phyloP scores from a whole-genome alignment of 257 asterid genomes.

The Cruciata laevipes region DNA sequence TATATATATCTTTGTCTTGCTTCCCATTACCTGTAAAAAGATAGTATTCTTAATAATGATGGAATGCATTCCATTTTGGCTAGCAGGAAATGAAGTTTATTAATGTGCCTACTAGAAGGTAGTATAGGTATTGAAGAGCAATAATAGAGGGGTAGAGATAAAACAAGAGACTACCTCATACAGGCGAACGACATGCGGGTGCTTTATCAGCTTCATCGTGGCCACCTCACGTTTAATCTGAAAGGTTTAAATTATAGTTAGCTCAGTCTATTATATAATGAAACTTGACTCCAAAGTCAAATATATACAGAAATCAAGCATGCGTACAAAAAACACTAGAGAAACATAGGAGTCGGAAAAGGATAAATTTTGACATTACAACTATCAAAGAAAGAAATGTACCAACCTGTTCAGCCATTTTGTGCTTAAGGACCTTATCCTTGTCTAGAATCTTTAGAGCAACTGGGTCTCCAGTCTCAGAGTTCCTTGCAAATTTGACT shows the following conservation, averaged over 20 bases:
- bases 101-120: background rate
- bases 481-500: slow-evolving; percentile 79
- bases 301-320: background rate
- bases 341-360: background rate
- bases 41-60: background rate
- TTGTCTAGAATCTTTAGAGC: slow-evolving; percentile 88
- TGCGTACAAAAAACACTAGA: background rate
- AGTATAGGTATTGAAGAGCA: background rate
- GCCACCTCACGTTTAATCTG: slow-evolving; percentile 92
- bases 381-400: background rate
- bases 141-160: slow-evolving; percentile 11
- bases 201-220: slow-evolving; percentile 80
- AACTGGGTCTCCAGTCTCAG: slow-evolving; percentile 68
- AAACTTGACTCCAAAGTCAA: background rate
- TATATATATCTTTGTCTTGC: slow-evolving; percentile 90
- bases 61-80: background rate
- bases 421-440: slow-evolving; percentile 89
- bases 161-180: slow-evolving; percentile 47
- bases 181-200: slow-evolving; percentile 72
- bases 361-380: background rate
- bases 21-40: slow-evolving; percentile 72
- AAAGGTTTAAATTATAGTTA: slow-evolving; percentile 17
- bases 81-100: background rate
- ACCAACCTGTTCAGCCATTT: slow-evolving; percentile 88
- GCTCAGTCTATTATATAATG: slow-evolving; percentile 16